A percentile compares a stretch with the other conserved stretches of the same genome.
Evolutionary conservation across 2,329 filamentous ascomycete species (phyloP).

Genomic region (Stachybotrys chartarum): DNA sequence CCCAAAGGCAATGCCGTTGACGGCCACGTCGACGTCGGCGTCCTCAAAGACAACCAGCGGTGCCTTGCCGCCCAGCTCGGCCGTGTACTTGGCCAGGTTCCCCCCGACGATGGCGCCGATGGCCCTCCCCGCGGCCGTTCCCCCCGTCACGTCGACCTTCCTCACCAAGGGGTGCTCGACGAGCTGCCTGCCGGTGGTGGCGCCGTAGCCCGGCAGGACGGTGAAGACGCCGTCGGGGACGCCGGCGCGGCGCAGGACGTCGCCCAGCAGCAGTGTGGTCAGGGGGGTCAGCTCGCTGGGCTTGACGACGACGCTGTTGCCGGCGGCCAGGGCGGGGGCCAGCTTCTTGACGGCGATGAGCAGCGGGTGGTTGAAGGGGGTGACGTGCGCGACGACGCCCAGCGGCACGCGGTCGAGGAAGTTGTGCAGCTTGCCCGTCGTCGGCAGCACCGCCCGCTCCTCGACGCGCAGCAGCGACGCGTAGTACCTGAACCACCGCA

Average conservation of each 20-base stretch:
- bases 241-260: slow-evolving; percentile 57
- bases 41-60: slow-evolving; percentile 61
- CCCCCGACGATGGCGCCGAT: slow-evolving; percentile 60
- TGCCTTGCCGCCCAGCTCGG: slow-evolving; percentile 66
- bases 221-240: slow-evolving; percentile 65
- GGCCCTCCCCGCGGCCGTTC: slow-evolving; percentile 60
- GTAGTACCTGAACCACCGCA: slow-evolving; percentile 67
- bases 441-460: slow-evolving; percentile 59
- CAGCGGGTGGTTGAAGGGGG: slow-evolving; percentile 52
- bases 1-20: slow-evolving; percentile 60
- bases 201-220: slow-evolving; percentile 49
- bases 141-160: slow-evolving; percentile 71
- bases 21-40: slow-evolving; percentile 57
- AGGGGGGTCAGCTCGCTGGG: slow-evolving; percentile 57
- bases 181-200: slow-evolving; percentile 43
- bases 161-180: slow-evolving; percentile 43
- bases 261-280: slow-evolving; percentile 51
- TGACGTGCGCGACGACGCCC: slow-evolving; percentile 50
- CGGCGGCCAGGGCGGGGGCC: slow-evolving; percentile 51
- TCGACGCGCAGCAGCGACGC: slow-evolving; percentile 60
- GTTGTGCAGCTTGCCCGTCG: slow-evolving; percentile 52
- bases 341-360: slow-evolving; percentile 54
- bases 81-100: slow-evolving; percentile 63
- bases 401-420: slow-evolving; percentile 47
- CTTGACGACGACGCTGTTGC: slow-evolving; percentile 55